Base-by-base conservation (phyloP, 2,329 filamentous ascomycete genomes). In the Pseudovirgaria hyperparasitica region DNA sequence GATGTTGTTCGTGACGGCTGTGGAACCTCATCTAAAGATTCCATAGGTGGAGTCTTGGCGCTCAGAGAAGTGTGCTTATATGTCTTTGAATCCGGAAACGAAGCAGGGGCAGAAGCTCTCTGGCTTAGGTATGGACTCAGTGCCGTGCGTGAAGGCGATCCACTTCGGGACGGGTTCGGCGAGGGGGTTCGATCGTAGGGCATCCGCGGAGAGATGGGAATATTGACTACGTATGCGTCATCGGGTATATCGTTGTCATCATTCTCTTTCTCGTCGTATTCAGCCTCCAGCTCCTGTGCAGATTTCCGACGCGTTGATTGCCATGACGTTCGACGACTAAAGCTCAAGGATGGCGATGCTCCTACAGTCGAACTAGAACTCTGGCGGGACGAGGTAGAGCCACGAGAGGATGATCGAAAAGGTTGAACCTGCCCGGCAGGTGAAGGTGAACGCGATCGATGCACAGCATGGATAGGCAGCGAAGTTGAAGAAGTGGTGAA, bases 211-310 rank as follows among this genome's bases (percentile, higher is more conserved):
- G 81, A 86, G 23, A 90, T 72, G 5, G 82, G 82, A 2, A 90
- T 76, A 37, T 90, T 90, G 55, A 82, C 80, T 24, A 90, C 67
- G 27, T 85, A 67, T 14, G 81, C 68, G 28, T 82, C 80, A 15
- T 86, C 80, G 1, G 82, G 82, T 16, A 90, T 76, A 31, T 69
- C 65, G 35, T 82, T 72, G 43, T 85, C 79, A n/a, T n/a, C n/a
- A n/a, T n/a, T n/a, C 23, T 46, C 46, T 28, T 72, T 75, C 28
- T 85, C 77, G 39, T 86, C 78, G 40, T 82, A 86, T 45, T 87
- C 81, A 29, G 71, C 69, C 47, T 90, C 82, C 27, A 84, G 60
- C 42, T 86, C 72, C 33, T 74, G 57, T 1, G 70, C 63, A 0
- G 76, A 72, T 50, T 84, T 87, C 31, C 76, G 65, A 17, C 42